These are phyloP conservation scores for Sungouiozyma ichnusensis DNA, from an alignment of 805 yeast species.

Conservation along the genomic window DNA sequence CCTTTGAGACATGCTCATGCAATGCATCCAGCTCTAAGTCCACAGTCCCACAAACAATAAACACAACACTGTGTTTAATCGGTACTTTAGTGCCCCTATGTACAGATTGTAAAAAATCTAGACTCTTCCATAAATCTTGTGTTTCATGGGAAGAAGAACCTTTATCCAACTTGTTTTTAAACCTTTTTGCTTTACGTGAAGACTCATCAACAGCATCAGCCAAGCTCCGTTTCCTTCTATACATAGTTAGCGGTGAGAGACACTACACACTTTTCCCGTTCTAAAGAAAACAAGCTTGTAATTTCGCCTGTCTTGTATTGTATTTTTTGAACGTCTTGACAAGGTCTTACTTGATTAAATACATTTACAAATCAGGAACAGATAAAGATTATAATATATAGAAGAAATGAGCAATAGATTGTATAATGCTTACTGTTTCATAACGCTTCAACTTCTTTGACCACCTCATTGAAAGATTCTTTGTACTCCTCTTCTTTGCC, in stretches of 20 bases:
- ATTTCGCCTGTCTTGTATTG: too few relatives aligned
- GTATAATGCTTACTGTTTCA: too few relatives aligned
- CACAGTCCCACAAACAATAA: constrained; percentile 6
- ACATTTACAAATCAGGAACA: neutral
- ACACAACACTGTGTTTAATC: constrained; percentile 13
- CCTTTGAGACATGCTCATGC: constrained; percentile 11
- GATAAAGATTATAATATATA: too few relatives aligned
- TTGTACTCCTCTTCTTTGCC: constrained; percentile 78
- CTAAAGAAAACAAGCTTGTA: too few relatives aligned
- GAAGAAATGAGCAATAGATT: too few relatives aligned
- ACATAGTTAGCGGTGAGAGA: neutral
- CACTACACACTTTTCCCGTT: too few relatives aligned
- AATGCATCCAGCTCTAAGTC: constrained; percentile 9
- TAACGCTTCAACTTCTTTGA: constrained; percentile 61
- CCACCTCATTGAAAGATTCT: constrained; percentile 86
- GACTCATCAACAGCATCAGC: neutral
- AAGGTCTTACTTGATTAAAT: neutral
- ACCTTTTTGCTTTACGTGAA: neutral
- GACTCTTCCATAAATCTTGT: constrained; percentile 19
- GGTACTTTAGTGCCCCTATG: constrained; percentile 4
- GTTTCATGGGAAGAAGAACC: constrained; percentile 9
- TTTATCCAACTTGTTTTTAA: neutral
- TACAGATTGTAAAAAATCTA: constrained; percentile 14
- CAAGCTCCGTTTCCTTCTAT: neutral
- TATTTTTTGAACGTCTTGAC: neutral